Base-by-base conservation (phyloP, 2,329 filamentous ascomycete genomes). In the Diaporthe sp. region DNA sequence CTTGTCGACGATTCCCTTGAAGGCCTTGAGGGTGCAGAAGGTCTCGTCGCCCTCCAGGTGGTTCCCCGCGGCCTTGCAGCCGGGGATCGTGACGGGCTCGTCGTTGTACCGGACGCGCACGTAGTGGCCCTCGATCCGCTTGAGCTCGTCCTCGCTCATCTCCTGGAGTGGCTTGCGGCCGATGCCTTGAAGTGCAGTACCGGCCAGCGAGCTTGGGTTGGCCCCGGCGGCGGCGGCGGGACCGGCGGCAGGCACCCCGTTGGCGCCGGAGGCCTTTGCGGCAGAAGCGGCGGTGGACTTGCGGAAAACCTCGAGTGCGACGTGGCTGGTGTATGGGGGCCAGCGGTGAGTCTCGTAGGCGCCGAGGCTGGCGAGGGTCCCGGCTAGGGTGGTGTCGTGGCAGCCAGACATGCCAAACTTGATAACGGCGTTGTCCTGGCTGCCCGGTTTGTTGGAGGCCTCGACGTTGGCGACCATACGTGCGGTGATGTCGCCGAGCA, bases 51-150 rank as follows among this genome's bases (percentile, higher is more conserved):
- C 95, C 1, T 94, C 91, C 3, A 98, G 88, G 84, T 99, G 97
- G 76, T 96, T 97, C 9, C 95, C 95, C 0, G 88, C 84, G 13
- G 89, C 85, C 78, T 89, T 92, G 83, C 97, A 99, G 3, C 95
- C 96, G 0, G 96, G 96, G 25, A 99, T 89, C 19, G 89, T 91
- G 81, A 98, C 91, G 4, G 95, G 90, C 72, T 89, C 88, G 82
- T 98, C 97, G 80, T 99, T 99, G 84, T 98, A 99, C 69, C 96
- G 91, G 75, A 99, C 84, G 25, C 97, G 92, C 19, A 99, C 96
- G 83, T 94, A 99, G 86, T 97, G 95, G 2, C 91, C 93, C 37
- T 94, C 87, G 15, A 97, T 84, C 73, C 87, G 88, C 22, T 87
- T 84, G 79, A 88, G 91, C 79, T 96, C 91, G 1, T 84, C 81